phyloP scores from a whole-genome alignment of 2,329 filamentous ascomycete genomes.

The Stylonectria norvegica region DNA sequence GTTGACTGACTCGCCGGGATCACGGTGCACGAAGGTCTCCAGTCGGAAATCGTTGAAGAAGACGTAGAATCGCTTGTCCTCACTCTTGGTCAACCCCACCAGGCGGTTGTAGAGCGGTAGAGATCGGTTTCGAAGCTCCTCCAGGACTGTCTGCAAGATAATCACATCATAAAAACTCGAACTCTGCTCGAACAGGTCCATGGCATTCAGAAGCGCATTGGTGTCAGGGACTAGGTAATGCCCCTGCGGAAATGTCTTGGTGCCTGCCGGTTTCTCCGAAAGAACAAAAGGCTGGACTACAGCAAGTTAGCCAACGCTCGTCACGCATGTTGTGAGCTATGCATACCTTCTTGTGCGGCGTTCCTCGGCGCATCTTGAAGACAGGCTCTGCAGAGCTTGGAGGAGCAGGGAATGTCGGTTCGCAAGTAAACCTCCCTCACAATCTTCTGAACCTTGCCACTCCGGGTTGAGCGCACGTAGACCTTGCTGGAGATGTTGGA shows the following conservation, averaged over 20 bases:
- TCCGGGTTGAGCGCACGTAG: constrained; percentile 90
- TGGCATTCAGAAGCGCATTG: constrained; percentile 89
- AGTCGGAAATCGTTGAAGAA: constrained; percentile 98
- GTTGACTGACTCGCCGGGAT: constrained; percentile 82
- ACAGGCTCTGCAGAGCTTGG: constrained; percentile 77
- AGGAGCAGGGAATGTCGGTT: constrained; percentile 96
- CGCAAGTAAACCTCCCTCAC: constrained; percentile 94
- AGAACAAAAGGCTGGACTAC: constrained; percentile 79
- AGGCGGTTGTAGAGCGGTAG: constrained; percentile 92
- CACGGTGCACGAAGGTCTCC: constrained; percentile 80
- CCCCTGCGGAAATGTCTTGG: constrained; percentile 75
- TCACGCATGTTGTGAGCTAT: no score
- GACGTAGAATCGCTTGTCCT: constrained; percentile 95
- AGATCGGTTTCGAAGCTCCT: constrained; percentile 92
- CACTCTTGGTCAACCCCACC: constrained; percentile 85
- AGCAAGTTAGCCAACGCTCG: constrained; percentile 7
- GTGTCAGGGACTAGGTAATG: constrained; percentile 96
- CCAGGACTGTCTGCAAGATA: constrained; percentile 90
- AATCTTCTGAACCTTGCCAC: constrained; percentile 97
- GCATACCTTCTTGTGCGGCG: constrained; percentile 70
- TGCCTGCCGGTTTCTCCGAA: constrained; percentile 82
- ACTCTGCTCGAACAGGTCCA: constrained; percentile 94
- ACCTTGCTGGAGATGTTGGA: constrained; percentile 90
- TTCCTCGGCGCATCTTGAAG: constrained; percentile 71
- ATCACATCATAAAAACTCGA: constrained; percentile 95